Base-by-base conservation (phyloP, 2,329 filamentous ascomycete genomes). In the Pyrenophora teres region DNA sequence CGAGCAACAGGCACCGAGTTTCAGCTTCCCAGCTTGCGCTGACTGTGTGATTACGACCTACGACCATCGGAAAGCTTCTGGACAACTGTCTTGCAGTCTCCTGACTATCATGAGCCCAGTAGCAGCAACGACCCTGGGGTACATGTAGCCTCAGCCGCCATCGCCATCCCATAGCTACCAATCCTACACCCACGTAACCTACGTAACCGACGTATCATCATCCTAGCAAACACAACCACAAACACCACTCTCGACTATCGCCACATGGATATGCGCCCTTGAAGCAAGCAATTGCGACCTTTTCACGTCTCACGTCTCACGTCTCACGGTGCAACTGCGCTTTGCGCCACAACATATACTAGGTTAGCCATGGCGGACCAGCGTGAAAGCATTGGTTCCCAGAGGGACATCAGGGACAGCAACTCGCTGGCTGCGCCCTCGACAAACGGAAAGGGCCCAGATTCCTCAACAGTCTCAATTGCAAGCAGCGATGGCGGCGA, bases 401-500 rank as follows among this genome's bases (percentile, higher is more conserved):
- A 54, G 46, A 45, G 51, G 35, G 57, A 46, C 40, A 48, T 31
- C 25, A 38, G 23, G 30, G 38, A 39, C 19, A 40, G 44, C 35
- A 59, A 49, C 40, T 58, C 61, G 23, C 61, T 69, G 50, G 61
- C 65, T 15, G 59, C 65, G n/a, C 66, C 65, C 37, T 56, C 50
- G 15, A 21, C 51, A n/a, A 39, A 50, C 1, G 63, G 64, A 38
- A 69, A 70, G 47, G 60, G 63, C 59, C 60, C 60, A 36, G 67
- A 57, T 31, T 71, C 68, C 31, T 70, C 69, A 6, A 58, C 68
- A 0, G 61, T 64, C 23, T 72, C 71, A 1, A 44, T 71, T 37
- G 59, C 65, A 25, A 70, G 65, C 67, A 72, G 65, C 57, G 68
- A 70, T 46, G 57, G 54, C 6, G 54, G 55, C 56, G 68, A 71